Percentiles rank a stretch among this genome's conserved stretches.
Evolutionary conservation across 148 eudicot species (phyloP).

Genomic region (Simmondsia chinensis): DNA sequence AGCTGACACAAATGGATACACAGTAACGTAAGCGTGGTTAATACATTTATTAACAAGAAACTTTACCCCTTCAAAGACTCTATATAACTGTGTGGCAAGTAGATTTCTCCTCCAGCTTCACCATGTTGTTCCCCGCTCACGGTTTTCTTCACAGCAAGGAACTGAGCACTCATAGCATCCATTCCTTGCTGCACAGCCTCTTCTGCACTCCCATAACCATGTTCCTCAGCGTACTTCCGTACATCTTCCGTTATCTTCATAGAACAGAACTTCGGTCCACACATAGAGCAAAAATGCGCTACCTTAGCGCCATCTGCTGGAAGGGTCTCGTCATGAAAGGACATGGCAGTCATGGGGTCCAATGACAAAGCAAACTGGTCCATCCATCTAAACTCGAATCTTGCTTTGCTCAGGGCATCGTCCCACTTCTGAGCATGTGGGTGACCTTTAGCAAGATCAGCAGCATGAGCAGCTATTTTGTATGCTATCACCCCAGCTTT

Average conservation of each 20-base stretch:
- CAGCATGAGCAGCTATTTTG: slow-evolving; percentile 98
- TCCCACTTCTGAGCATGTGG: slow-evolving; percentile 94
- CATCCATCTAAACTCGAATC: slow-evolving; percentile 98
- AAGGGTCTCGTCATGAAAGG: slow-evolving; percentile 90
- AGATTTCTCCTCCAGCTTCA: slow-evolving; percentile 93
- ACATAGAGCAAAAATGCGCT: slow-evolving; percentile 99
- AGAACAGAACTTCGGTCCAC: slow-evolving; percentile 97
- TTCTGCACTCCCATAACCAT: slow-evolving; percentile 92
- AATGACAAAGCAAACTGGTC: slow-evolving; percentile 90
- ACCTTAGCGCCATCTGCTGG: slow-evolving; percentile 98
- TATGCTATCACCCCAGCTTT: slow-evolving; percentile 94
- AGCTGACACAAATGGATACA: too few relatives aligned
- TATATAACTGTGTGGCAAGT: slow-evolving; percentile 72
- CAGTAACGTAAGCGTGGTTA: too few relatives aligned
- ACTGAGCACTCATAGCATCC: slow-evolving; percentile 96
- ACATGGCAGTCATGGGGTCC: slow-evolving; percentile 96
- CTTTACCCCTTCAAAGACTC: slow-evolving; percentile 43
- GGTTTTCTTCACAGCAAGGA: slow-evolving; percentile 88
- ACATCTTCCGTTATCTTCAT: slow-evolving; percentile 99
- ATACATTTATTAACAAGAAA: not conserved
- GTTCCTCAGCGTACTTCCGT: slow-evolving; percentile 92
- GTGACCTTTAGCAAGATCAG: slow-evolving; percentile 86
- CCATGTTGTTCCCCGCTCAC: slow-evolving; percentile 96
- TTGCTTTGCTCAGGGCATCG: slow-evolving; percentile 92
- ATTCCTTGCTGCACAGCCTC: slow-evolving; percentile 83